phyloP scores from a whole-genome alignment of 1,284 basidiomycete genomes.

The Ganoderma sp. region DNA sequence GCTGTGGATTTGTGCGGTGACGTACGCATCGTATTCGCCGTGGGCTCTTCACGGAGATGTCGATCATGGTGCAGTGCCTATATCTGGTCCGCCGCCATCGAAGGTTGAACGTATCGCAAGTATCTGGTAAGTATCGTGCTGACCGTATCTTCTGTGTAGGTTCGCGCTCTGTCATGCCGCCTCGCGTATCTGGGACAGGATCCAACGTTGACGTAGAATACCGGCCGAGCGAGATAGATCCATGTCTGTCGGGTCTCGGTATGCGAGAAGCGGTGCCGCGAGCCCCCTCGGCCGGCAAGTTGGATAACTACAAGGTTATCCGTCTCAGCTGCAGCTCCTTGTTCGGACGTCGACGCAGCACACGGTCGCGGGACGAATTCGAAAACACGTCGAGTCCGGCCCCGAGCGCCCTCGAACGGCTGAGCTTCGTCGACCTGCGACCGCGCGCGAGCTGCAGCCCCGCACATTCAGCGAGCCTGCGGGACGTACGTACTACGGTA shows the following conservation, averaged over 20 bases:
- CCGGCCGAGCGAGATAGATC: not conserved
- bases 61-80: not conserved
- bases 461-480: not conserved
- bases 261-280: not conserved
- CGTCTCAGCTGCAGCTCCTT: too few relatives aligned
- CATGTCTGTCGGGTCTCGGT: not conserved
- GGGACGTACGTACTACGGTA: not conserved
- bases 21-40: not conserved
- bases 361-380: not conserved
- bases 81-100: not conserved
- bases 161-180: not conserved
- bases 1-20: not conserved
- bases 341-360: not conserved
- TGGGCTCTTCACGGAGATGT: not conserved
- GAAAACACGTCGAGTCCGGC: not conserved
- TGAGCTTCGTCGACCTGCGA: not conserved
- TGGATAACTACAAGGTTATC: not conserved
- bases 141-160: not conserved
- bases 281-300: not conserved
- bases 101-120: not conserved
- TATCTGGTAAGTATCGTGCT: not conserved
- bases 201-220: not conserved
- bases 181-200: not conserved
- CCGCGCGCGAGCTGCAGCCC: not conserved
- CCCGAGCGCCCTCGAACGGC: conserved; percentile 2